These are phyloP conservation scores for Trichophyton verrucosum DNA, from an alignment of 2,329 filamentous ascomycete genomes.

Conservation along the genomic window DNA sequence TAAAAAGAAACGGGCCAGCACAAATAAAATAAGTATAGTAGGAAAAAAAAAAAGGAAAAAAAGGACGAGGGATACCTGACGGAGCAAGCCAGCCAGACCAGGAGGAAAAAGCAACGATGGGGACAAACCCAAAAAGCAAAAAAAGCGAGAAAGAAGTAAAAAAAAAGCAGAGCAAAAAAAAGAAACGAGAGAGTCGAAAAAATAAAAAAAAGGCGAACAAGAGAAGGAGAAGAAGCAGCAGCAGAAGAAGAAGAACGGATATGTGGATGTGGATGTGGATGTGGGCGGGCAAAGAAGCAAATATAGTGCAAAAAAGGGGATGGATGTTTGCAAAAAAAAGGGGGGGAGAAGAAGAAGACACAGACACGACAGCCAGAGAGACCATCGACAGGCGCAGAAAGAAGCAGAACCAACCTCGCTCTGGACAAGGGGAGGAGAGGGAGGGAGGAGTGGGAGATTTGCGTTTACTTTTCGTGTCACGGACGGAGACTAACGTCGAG, in stretches of 20 bases:
- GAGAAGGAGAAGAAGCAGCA: neutral
- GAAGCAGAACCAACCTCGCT: too few species aligned
- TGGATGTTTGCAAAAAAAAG: neutral
- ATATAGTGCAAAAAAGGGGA: neutral
- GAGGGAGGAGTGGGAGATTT: neutral
- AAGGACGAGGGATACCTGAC: neutral
- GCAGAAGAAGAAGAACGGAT: neutral
- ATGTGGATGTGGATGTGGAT: neutral
- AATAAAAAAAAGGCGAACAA: neutral
- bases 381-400: neutral
- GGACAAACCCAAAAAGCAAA: neutral
- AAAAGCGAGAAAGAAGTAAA: neutral
- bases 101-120: neutral
- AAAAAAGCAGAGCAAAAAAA: neutral
- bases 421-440: neutral
- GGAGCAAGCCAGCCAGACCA: neutral
- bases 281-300: neutral
- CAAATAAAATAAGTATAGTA: too few species aligned
- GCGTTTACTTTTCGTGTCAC: slow-evolving; percentile 1
- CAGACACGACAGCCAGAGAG: too few species aligned
- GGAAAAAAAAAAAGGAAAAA: too few species aligned
- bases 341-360: neutral
- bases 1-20: too few species aligned
- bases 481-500: slow-evolving; percentile 1
- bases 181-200: neutral